phyloP scores from a whole-genome alignment of 225 moss, liverwort and hornwort genomes.

The Takakia lepidozioides region DNA sequence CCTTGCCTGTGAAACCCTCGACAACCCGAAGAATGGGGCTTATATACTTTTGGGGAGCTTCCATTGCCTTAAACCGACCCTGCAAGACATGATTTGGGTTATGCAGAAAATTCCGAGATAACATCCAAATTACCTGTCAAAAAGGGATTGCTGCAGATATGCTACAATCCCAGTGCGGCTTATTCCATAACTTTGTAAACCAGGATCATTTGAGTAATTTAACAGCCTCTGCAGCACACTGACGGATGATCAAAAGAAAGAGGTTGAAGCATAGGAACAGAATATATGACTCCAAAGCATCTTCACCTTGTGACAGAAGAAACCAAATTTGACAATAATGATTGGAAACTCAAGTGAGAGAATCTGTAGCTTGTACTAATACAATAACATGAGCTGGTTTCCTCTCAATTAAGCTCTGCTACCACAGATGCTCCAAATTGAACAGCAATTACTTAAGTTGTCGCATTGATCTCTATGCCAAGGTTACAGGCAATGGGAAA shows the following conservation, averaged over 20 bases:
- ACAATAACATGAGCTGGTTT: too few species aligned
- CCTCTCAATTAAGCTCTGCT: too few species aligned
- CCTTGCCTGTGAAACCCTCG: background rate
- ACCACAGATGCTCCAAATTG: too few species aligned
- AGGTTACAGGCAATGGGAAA: background rate
- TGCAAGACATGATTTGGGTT: too few species aligned
- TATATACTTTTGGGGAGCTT: background rate
- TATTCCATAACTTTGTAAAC: conserved; percentile 28
- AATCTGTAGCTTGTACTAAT: background rate
- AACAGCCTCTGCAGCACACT: conserved; percentile 20
- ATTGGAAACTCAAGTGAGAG: background rate
- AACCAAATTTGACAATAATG: background rate
- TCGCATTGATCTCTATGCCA: too few species aligned
- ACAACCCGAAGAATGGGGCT: background rate
- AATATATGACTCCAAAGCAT: background rate
- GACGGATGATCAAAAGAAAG: background rate
- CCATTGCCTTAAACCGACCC: background rate
- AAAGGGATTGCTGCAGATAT: conserved; percentile 38
- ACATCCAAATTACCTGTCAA: conserved; percentile 21
- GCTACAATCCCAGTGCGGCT: conserved; percentile 39
- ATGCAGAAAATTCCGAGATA: too few species aligned
- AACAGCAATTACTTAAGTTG: too few species aligned
- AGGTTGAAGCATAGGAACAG: background rate
- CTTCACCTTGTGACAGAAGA: background rate
- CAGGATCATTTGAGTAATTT: conserved; percentile 31